These are phyloP conservation scores for Flaveria floridana DNA, from an alignment of 140 eudicot genomes.

Conservation along the genomic window DNA sequence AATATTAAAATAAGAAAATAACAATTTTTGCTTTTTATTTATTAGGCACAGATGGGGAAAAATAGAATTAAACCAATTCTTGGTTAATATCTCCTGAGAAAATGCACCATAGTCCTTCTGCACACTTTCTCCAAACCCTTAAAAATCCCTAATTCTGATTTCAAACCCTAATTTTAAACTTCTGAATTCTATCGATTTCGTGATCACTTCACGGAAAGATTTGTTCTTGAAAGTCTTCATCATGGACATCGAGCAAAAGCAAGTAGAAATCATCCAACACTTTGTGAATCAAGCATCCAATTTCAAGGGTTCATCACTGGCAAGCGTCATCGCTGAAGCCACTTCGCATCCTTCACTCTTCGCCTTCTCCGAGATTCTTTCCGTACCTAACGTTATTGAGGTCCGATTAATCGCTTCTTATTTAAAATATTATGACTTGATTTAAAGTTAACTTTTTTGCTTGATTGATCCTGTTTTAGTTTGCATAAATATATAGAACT, in stretches of 20 bases:
- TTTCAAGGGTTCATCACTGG: conserved; percentile 44
- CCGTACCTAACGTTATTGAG: conserved; percentile 65
- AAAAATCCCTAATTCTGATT: background rate
- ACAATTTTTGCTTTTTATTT: no score
- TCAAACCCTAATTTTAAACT: conserved; percentile 22
- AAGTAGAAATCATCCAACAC: conserved; percentile 71
- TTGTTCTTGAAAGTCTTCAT: background rate
- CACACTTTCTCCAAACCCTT: background rate
- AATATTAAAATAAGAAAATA: no score
- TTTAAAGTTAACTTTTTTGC: background rate
- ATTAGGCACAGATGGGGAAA: no score
- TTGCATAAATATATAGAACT: conserved; percentile 5
- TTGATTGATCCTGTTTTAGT: conserved; percentile 1
- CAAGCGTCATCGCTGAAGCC: conserved; percentile 55
- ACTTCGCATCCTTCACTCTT: conserved; percentile 83
- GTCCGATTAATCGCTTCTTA: conserved; percentile 25
- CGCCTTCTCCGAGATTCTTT: conserved; percentile 86
- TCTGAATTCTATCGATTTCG: conserved; percentile 9
- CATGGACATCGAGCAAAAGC: conserved; percentile 86
- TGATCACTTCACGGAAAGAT: background rate
- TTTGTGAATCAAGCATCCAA: conserved; percentile 67
- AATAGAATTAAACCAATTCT: background rate
- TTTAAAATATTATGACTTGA: background rate
- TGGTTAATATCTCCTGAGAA: no score
- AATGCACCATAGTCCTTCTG: background rate